Conservation (phyloP, 2,329 filamentous ascomycete genomes). For the Clarireedia monteithiana region DNA sequence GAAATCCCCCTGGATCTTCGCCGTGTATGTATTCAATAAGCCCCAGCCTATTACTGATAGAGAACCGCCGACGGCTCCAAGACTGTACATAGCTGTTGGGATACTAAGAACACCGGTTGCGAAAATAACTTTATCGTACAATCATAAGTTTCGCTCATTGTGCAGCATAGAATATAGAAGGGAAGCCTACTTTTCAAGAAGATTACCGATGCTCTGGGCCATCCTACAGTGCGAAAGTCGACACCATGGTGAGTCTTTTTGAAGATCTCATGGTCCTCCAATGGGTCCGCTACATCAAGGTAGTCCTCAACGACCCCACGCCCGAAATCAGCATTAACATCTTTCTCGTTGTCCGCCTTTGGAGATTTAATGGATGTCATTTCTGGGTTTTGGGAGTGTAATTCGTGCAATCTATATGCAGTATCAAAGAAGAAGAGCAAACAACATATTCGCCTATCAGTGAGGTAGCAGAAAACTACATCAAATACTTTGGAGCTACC, state of each 20-base stretch:
- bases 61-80: constrained; percentile 34
- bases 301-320: constrained; percentile 19
- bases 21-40: constrained; percentile 30
- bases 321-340: constrained; percentile 7
- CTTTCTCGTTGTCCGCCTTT: constrained; percentile 18
- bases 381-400: no score
- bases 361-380: constrained; percentile 13
- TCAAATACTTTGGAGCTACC: no score
- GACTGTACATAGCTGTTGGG: constrained; percentile 34
- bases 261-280: constrained; percentile 35
- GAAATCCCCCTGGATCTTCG: constrained; percentile 42
- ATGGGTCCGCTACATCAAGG: constrained; percentile 23
- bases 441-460: no score
- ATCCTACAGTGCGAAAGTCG: constrained; percentile 36
- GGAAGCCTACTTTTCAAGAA: constrained; percentile 30
- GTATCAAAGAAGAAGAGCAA: no score
- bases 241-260: constrained; percentile 35
- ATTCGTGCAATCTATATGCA: no score
- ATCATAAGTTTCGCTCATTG: no score
- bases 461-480: no score
- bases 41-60: constrained; percentile 31
- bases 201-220: constrained; percentile 29
- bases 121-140: constrained; percentile 28
- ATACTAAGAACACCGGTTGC: constrained; percentile 35
- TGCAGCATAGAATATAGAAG: no score